Evolutionary conservation across 371 early-diverging fungal genomes (phyloP), one percentile per base, ranked within the genome.

Genomic region (Nematocida sp.): DNA sequence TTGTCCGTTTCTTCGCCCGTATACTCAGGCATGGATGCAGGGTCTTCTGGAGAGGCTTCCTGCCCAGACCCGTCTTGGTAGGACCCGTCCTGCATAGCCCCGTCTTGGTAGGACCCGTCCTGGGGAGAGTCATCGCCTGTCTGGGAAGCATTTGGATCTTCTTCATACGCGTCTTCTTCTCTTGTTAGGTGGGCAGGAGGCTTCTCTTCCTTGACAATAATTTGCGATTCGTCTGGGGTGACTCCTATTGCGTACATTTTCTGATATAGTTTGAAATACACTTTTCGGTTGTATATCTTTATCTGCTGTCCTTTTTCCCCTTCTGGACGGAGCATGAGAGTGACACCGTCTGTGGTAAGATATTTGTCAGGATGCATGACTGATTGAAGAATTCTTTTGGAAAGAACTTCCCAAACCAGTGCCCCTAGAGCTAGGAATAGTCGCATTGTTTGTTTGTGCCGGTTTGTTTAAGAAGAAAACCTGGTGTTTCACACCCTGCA

Each of bases 161-260:
- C 45, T 21, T 43, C 21, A n/a, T 43, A 43, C 21, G 45, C 21
- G 32, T 27, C 32, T 21, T 19, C 32, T 32, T 27, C 13, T 51
- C 27, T 7, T 27, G 19, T 51, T 43, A 52, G 53, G 53, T 21
- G 13, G 29, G 57, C 62, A n/a, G 62, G 58, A 15, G 3, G 13
- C 21, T 13, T 11, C 34, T 70, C 74, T 60, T 49, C 36, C 25
- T 53, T 32, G 13, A 70, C 74, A 70, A 62, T 27, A 4, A 52
- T 34, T 5, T 31, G 41, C 36, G 11, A 17, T 40, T 46, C 74
- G 29, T 60, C 74, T 17, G 58, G 57, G 19, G 17, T 48, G 19
- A 38, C 62, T n/a, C 74, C 74, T 51, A 70, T 70, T 27, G 58
- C 31, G 48, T 70, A 70, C 36, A 23, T 50, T n/a, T 27, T 38